These are phyloP conservation scores for Fusarium goolgardi DNA, from an alignment of 2,329 filamentous ascomycete genomes.

Conservation along the genomic window DNA sequence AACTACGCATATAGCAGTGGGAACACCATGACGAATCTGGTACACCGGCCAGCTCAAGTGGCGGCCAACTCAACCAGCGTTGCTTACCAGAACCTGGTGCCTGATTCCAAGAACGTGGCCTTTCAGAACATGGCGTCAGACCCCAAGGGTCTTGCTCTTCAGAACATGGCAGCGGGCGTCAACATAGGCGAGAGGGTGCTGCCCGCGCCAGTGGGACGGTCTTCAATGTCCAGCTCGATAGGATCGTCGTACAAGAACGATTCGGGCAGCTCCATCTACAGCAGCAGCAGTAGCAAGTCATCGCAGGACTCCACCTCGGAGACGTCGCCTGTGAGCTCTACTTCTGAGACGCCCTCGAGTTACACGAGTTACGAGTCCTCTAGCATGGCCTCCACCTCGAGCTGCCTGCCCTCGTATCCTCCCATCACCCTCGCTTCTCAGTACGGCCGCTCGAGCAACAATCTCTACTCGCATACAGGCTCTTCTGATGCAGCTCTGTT, in stretches of 20 bases:
- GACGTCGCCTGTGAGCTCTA: conserved; percentile 39
- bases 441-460: conserved; percentile 32
- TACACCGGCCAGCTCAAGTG: conserved; percentile 23
- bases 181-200: conserved; percentile 40
- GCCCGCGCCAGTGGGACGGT: conserved; percentile 32
- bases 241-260: conserved; percentile 45
- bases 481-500: conserved; percentile 32
- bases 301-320: conserved; percentile 31
- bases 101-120: conserved; percentile 17
- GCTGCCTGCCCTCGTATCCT: conserved; percentile 34
- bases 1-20: conserved; percentile 45
- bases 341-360: conserved; percentile 38
- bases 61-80: conserved; percentile 15
- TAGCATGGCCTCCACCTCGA: conserved; percentile 35
- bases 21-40: conserved; percentile 26
- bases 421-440: conserved; percentile 33
- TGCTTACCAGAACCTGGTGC: conserved; percentile 14
- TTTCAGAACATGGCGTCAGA: conserved; percentile 25
- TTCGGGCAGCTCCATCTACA: conserved; percentile 44
- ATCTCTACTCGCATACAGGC: conserved; percentile 37
- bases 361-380: conserved; percentile 45
- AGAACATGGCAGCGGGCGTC: conserved; percentile 32
- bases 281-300: conserved; percentile 37
- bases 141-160: conserved; percentile 37
- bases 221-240: conserved; percentile 35